Evolutionary conservation across 495 filamentous ascomycete genomes (phyloP), one percentile per base, ranked within the genome.

Genomic region (Aspergillus affinis): DNA sequence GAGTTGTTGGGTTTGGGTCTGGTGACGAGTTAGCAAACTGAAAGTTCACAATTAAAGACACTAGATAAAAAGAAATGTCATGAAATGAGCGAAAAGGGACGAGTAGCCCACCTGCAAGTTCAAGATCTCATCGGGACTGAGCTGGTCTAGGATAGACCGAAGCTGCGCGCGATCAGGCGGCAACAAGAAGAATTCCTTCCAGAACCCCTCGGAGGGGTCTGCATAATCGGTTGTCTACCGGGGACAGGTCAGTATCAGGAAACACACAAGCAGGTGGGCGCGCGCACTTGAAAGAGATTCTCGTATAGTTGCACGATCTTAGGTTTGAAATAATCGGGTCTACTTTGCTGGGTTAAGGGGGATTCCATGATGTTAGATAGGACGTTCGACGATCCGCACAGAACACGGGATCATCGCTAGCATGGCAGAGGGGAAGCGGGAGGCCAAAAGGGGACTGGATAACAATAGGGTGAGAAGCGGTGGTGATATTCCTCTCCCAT

Each of bases 271-370:
- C 12, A 61, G 13, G 55, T 44, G 26, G 52, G 48, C 47, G 58
- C 10, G 57, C 76, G 61, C 80, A 96, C 92, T 81, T 86, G 87
- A 75, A 98, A 93, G 52, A 98, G 79, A 54, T 82, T 81, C 72
- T 93, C 87, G 72, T 98, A 98, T 41, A 98, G 85, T 65, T 87
- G 82, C 44, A 94, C 90, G 58, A 98, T 88, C 78, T 98, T 98
- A 27, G 89, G 95, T 74, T 94, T 86, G 71, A 98, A 97, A 48
- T 84, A 82, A 69, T 92, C 91, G 59, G 94, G 95, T 69, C 94
- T 85, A 75, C 83, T 85, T 80, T 97, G 93, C 75, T 93, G 92
- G 21, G 92, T 96, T 69, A 98, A 84, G 59, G 94, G 94, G 69
- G 86, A 81, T 75, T 95, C 91, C 92, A 97, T 96, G 59, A 58